Percentiles rank a stretch among this genome's conserved stretches.
These are phyloP conservation scores for Macrocybe gigantea DNA, from an alignment of 768 basidiomycete genomes.

Conservation along the genomic window DNA sequence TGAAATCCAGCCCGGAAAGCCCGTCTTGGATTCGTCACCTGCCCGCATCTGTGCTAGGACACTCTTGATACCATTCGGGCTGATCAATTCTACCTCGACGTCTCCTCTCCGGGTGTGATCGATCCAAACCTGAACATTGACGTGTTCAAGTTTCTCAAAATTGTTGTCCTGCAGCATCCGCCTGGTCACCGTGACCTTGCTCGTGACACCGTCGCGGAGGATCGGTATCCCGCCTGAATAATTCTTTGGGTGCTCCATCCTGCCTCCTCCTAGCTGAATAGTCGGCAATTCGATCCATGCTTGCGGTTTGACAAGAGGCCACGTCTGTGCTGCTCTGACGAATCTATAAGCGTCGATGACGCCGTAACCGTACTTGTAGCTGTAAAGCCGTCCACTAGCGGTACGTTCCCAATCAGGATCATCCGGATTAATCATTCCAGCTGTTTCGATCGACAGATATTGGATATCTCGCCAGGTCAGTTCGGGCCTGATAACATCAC, in stretches of 20 bases:
- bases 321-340: constrained; percentile 73
- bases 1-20: constrained; percentile 95
- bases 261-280: constrained; percentile 57
- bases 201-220: constrained; percentile 52
- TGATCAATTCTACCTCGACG: constrained; percentile 84
- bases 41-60: constrained; percentile 69
- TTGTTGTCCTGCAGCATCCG: constrained; percentile 67
- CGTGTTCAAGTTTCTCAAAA: constrained; percentile 85
- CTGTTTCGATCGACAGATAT: constrained; percentile 76
- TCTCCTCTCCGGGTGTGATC: constrained; percentile 81
- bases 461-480: constrained; percentile 98
- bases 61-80: constrained; percentile 83
- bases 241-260: constrained; percentile 42
- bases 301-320: constrained; percentile 91
- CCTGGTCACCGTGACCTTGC: constrained; percentile 63
- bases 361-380: constrained; percentile 96
- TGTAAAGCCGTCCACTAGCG: constrained; percentile 53
- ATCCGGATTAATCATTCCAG: constrained; percentile 71
- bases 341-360: constrained; percentile 78
- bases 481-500: constrained; percentile 57
- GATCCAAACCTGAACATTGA: constrained; percentile 92
- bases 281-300: constrained; percentile 78
- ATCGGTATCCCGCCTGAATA: constrained; percentile 67
- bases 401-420: constrained; percentile 94
- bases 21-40: constrained; percentile 57